phyloP scores from a whole-genome alignment of 78 protist species.

The Dictyostelium discoideum region DNA sequence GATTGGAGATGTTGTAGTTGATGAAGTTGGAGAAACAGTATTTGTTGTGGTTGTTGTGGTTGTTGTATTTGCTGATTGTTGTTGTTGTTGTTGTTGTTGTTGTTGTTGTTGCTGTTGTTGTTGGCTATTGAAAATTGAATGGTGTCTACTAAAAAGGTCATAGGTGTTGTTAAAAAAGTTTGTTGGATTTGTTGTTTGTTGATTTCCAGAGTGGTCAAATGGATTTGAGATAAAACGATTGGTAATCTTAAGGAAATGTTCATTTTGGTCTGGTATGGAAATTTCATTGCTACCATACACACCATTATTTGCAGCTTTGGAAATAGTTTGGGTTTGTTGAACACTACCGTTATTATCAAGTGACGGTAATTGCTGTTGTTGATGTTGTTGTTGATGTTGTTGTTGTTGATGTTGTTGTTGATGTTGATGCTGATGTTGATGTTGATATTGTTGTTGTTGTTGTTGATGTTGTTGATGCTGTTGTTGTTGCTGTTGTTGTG shows the following conservation, averaged over 20 bases:
- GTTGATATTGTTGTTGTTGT: background rate
- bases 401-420: background rate
- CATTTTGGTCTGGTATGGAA: background rate
- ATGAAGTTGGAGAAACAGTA: background rate
- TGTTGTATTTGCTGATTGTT: background rate
- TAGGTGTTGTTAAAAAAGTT: background rate
- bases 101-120: background rate
- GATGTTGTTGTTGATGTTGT: background rate
- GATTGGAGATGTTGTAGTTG: background rate
- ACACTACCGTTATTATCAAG: background rate
- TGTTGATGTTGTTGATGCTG: background rate
- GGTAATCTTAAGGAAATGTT: background rate
- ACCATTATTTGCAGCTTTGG: background rate
- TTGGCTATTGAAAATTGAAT: background rate
- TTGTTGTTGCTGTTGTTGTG: background rate
- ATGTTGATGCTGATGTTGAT: background rate
- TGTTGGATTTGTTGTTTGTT: background rate
- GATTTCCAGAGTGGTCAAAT: background rate
- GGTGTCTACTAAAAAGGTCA: conserved; percentile 12
- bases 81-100: background rate
- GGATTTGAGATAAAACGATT: background rate
- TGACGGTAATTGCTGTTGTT: background rate
- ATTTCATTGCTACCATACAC: background rate
- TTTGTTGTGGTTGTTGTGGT: background rate
- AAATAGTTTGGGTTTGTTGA: background rate